Percentiles rank a stretch among this genome's conserved stretches.
phyloP scores from a whole-genome alignment of 805 yeast genomes.

The Clavispora carvajalis region DNA sequence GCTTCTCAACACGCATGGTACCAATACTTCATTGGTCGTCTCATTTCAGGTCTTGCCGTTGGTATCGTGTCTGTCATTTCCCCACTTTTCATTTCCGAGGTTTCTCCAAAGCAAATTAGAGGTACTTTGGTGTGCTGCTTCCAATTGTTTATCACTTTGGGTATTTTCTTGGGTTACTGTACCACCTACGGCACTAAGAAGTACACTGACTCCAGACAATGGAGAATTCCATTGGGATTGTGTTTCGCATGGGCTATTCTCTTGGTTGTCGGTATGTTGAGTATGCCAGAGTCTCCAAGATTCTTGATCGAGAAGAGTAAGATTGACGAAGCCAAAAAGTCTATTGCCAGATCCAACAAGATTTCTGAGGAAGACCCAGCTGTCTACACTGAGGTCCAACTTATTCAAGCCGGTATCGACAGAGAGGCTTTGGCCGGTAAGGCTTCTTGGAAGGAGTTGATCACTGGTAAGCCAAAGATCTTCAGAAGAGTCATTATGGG shows the following conservation, averaged over 20 bases:
- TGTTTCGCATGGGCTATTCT: conserved; percentile 43
- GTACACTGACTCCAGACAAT: conserved; percentile 46
- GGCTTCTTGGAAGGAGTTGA: conserved; percentile 61
- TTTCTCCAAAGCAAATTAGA: conserved; percentile 64
- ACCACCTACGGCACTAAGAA: conserved; percentile 58
- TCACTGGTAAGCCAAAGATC: conserved; percentile 61
- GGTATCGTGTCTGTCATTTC: conserved; percentile 68
- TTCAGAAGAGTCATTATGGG: conserved; percentile 54
- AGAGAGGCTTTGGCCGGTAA: conserved; percentile 57
- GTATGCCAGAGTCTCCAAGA: conserved; percentile 69
- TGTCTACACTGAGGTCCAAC: conserved; percentile 47
- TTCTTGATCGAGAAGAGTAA: conserved; percentile 48
- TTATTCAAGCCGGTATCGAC: conserved; percentile 55
- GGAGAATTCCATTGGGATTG: conserved; percentile 63
- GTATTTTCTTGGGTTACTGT: conserved; percentile 68
- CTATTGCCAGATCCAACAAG: conserved; percentile 56
- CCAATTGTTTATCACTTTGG: conserved; percentile 65
- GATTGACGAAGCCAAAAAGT: conserved; percentile 46
- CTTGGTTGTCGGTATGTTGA: conserved; percentile 45
- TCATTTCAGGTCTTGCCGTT: conserved; percentile 61
- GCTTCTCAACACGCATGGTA: conserved; percentile 50
- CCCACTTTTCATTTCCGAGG: conserved; percentile 62
- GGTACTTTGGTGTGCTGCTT: conserved; percentile 65
- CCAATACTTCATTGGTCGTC: conserved; percentile 56
- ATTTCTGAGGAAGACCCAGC: conserved; percentile 48